phyloP scores from a whole-genome alignment of 1,284 basidiomycete genomes.

The Fomitopsis schrenkii region DNA sequence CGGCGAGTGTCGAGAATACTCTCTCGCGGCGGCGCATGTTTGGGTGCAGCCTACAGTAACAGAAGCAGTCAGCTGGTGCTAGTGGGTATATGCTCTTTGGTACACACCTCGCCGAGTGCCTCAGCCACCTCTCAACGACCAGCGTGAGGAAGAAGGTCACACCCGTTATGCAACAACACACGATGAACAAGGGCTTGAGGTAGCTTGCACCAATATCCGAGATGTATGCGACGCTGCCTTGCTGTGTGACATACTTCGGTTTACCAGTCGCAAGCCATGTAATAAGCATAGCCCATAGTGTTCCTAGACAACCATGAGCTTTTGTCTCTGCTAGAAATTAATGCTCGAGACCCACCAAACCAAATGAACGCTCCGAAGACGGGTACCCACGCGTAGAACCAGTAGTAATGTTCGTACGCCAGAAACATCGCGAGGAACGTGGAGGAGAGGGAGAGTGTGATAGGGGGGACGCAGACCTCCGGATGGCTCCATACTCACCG shows the following conservation, averaged over 20 bases:
- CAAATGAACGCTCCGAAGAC: constrained; percentile 55
- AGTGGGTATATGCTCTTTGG: background rate
- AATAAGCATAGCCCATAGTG: constrained; percentile 61
- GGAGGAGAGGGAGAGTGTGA: background rate
- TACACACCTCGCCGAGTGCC: constrained; percentile 54
- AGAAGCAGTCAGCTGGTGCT: constrained; percentile 3
- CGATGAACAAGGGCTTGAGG: constrained; percentile 70
- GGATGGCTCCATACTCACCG: background rate
- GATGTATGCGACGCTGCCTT: constrained; percentile 63
- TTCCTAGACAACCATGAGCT: constrained; percentile 32
- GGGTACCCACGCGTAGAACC: constrained; percentile 63
- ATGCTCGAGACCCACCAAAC: constrained; percentile 42
- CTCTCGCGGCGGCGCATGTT: constrained; percentile 54
- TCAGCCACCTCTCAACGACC: constrained; percentile 53
- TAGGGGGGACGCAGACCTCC: background rate
- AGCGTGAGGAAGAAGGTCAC: constrained; percentile 58
- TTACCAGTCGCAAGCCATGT: constrained; percentile 53
- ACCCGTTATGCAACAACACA: constrained; percentile 56
- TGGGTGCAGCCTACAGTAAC: constrained; percentile 45
- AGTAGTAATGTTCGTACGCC: constrained; percentile 38
- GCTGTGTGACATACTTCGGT: constrained; percentile 45
- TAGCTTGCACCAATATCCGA: constrained; percentile 68
- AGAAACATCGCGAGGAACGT: background rate
- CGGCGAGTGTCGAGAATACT: constrained; percentile 49
- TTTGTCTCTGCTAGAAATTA: background rate